Base-by-base conservation (phyloP, 176 grass and related monocot species). In the Musa acuminata region DNA sequence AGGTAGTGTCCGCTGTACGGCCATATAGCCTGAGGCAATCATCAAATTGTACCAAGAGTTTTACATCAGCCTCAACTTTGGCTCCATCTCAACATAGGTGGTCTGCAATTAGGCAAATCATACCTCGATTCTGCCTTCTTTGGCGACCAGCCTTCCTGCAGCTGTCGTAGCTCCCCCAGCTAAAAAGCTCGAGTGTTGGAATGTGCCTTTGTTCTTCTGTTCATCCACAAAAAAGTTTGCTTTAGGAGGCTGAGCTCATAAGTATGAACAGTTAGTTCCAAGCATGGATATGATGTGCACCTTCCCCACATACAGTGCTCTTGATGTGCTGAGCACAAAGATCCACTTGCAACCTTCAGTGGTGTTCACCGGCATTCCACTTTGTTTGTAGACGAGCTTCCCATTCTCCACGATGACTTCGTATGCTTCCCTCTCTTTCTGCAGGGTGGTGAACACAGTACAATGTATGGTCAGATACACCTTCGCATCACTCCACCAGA, bases 181-280 rank as follows among this genome's bases (percentile, higher is more conserved):
- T 72, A 99, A 74, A 82, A 99, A 99, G 80, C 96, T 99, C 2
- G 96, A 99, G 91, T 99, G 96, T 77, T 99, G 96, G 80, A 99
- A 99, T 48, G 63, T 84, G 10, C 96, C 96, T 80, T 99, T 99
- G 72, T 82, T 87, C 85, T 99, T 99, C 96, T 99, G 87, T 69
- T 60, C 83, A 79, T 51, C 48, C 5, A 79, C 53, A 71, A 13
- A n/a, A n/a, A 26, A 4, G 65, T 43, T 43, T 43, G 35, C 35
- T 43, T 73, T 68, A 80, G 53, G n/a, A 78, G 43, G 48, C 25
- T 24, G 25, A 63, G n/a, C 22, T 24, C 12, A 13, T 9, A 29
- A 22, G 23, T 27, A 65, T 29, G 11, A 65, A 24, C 63, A 65
- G 35, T 65, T 25, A 65, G 4, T 65, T 25, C 22, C 8, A 14